These are phyloP conservation scores for Epicoccum sorghinum DNA, from an alignment of 2,329 filamentous ascomycete species.

Conservation along the genomic window DNA sequence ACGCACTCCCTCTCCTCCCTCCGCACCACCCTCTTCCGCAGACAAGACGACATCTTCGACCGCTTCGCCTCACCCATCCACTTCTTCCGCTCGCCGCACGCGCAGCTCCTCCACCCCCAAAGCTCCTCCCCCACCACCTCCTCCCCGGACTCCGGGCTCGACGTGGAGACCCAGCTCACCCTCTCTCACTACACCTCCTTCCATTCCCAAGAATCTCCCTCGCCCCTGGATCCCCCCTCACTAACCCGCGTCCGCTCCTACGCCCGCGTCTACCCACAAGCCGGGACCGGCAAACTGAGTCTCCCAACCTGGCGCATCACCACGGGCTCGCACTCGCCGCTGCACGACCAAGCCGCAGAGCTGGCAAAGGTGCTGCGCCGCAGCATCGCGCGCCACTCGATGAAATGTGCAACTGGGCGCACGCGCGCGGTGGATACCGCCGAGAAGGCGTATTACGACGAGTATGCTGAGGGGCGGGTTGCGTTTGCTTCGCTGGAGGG, in stretches of 20 bases:
- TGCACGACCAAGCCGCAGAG: constrained; percentile 51
- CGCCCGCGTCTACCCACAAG: constrained; percentile 52
- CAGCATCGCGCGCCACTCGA: constrained; percentile 45
- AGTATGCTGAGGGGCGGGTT: constrained; percentile 32
- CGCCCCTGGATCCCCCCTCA: constrained; percentile 24
- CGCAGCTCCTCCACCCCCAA: constrained; percentile 31
- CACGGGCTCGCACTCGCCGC: constrained; percentile 45
- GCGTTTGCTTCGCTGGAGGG: too few species aligned
- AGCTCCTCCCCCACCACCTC: constrained; percentile 31
- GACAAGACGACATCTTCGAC: constrained; percentile 54
- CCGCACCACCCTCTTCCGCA: constrained; percentile 50
- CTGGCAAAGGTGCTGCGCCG: constrained; percentile 48
- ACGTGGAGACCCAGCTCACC: constrained; percentile 38
- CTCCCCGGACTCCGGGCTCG: constrained; percentile 34
- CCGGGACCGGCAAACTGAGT: constrained; percentile 41
- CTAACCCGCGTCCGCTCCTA: constrained; percentile 41
- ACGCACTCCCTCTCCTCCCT: constrained; percentile 38
- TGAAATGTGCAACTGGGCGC: constrained; percentile 34
- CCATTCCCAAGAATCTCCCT: constrained; percentile 9
- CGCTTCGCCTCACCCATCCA: constrained; percentile 58
- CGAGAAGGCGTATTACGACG: constrained; percentile 39
- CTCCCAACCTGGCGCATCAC: constrained; percentile 52
- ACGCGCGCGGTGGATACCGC: constrained; percentile 28
- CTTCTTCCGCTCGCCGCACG: constrained; percentile 56
- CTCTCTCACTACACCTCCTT: constrained; percentile 38